Evolutionary conservation across 1,284 basidiomycete genomes (phyloP), one percentile per base, ranked within the genome.

Genomic region (Tetrapyrgos nigripes): DNA sequence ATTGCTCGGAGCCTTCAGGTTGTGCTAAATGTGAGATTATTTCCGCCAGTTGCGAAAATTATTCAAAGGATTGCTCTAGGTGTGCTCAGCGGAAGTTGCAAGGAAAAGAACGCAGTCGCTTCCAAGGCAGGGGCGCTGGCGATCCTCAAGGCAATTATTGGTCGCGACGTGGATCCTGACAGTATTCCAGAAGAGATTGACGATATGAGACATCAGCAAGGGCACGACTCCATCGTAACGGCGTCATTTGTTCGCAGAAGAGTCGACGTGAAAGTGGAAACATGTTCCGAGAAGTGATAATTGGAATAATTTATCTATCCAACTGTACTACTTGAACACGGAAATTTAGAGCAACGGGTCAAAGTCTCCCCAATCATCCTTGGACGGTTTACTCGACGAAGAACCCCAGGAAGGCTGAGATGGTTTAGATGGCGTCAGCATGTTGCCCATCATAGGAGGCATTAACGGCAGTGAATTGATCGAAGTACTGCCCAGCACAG

Each of bases 321-420:
- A 62, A 61, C 60, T 64, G 55, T 55, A 53, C 55, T 70, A 73
- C 57, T 65, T 67, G 54, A 57, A 61, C 53, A 49, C 17, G 19
- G 56, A 24, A 24, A 37, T 49, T 76, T 67, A 84, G 48, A 77
- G 75, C 46, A 91, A 74, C 28, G 91, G 91, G 76, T 93, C 91
- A 69, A 93, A 93, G 68, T 91, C 91, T 24, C 84, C 85, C 89
- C 89, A 92, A 61, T 88, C 87, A 62, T 84, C 80, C 64, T 87
- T 87, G 31, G 85, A 78, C 14, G 81, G 70, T 57, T 80, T 83
- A 56, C 81, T 85, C 19, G 76, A 59, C 31, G 79, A 62, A 55
- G 64, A 71, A 48, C 68, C 72, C 75, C 82, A 82, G 19, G 79
- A 72, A 19, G 82, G 77, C 60, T 84, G 83, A 35, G 81, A 67